Evolutionary conservation across 108 stramenopile species (phyloP).

Genomic region (Conticribra weissflogii): DNA sequence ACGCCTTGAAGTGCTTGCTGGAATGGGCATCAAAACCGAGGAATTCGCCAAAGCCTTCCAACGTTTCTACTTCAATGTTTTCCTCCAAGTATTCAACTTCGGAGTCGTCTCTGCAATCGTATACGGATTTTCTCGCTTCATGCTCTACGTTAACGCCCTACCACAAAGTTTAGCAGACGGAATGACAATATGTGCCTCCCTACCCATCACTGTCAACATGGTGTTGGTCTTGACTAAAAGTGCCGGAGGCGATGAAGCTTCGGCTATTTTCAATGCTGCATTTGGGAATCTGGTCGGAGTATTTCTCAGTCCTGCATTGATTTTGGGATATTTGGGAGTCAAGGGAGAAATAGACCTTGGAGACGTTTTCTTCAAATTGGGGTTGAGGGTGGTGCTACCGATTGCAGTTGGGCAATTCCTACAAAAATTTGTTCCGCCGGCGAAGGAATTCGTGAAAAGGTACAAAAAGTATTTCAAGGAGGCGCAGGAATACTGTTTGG

Average conservation of each 20-base stretch:
- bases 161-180: constrained; percentile 70
- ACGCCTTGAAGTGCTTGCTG: constrained; percentile 51
- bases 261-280: constrained; percentile 79
- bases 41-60: constrained; percentile 82
- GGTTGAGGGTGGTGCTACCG: constrained; percentile 59
- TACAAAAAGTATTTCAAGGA: constrained; percentile 57
- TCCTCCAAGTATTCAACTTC: constrained; percentile 81
- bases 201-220: constrained; percentile 89
- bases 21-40: constrained; percentile 79
- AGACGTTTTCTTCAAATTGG: constrained; percentile 58
- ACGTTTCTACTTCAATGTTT: constrained; percentile 69
- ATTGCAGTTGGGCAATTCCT: constrained; percentile 59
- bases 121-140: constrained; percentile 60
- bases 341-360: constrained; percentile 48
- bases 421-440: constrained; percentile 45
- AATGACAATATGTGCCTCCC: constrained; percentile 73
- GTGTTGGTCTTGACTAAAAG: constrained; percentile 77
- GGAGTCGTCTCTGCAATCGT: constrained; percentile 65
- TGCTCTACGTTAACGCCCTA: constrained; percentile 49
- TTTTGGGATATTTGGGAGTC: constrained; percentile 57
- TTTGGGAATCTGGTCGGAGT: constrained; percentile 70
- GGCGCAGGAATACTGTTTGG: constrained; percentile 54
- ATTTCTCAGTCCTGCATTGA: constrained; percentile 63
- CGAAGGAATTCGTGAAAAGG: constrained; percentile 48
- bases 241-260: constrained; percentile 82